Conservation (phyloP, 768 basidiomycete species). For the Collybia sp. region DNA sequence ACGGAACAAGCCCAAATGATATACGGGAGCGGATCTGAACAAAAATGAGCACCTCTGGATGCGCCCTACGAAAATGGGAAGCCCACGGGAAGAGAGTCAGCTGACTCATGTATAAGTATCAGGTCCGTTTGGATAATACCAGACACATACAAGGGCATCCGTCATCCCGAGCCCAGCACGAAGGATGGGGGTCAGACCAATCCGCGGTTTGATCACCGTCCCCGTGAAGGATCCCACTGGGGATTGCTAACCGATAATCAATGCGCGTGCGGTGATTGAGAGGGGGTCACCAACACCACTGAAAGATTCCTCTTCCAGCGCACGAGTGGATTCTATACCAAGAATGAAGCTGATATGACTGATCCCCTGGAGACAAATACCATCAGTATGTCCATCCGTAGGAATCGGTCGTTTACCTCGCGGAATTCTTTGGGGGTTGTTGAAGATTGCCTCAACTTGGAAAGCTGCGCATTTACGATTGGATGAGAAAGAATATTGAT, state of each 20-base stretch:
- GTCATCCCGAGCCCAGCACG: conserved; percentile 94
- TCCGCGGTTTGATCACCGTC: conserved; percentile 62
- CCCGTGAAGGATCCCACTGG: conserved; percentile 82
- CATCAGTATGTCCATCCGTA: background rate
- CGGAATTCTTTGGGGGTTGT: conserved; percentile 75
- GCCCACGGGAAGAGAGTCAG: conserved; percentile 81
- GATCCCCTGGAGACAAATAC: conserved; percentile 49
- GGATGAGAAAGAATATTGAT: conserved; percentile 65
- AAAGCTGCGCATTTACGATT: conserved; percentile 67
- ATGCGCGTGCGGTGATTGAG: background rate
- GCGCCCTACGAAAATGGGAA: background rate
- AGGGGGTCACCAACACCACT: conserved; percentile 47
- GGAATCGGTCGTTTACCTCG: conserved; percentile 41
- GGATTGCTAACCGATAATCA: conserved; percentile 47
- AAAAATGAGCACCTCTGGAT: too few species aligned
- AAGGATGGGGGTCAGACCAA: conserved; percentile 88
- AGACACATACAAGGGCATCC: conserved; percentile 58
- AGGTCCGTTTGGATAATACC: background rate
- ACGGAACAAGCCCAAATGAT: conserved; percentile 86
- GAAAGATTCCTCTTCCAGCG: conserved; percentile 59
- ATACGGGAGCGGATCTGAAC: conserved; percentile 71
- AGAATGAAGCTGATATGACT: conserved; percentile 71
- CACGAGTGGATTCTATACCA: conserved; percentile 78
- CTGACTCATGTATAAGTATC: conserved; percentile 15
- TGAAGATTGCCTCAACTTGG: conserved; percentile 57